A percentile compares a stretch with the other conserved stretches of the same genome.
phyloP scores from a whole-genome alignment of 495 filamentous ascomycete species.

The Talaromyces ruber region DNA sequence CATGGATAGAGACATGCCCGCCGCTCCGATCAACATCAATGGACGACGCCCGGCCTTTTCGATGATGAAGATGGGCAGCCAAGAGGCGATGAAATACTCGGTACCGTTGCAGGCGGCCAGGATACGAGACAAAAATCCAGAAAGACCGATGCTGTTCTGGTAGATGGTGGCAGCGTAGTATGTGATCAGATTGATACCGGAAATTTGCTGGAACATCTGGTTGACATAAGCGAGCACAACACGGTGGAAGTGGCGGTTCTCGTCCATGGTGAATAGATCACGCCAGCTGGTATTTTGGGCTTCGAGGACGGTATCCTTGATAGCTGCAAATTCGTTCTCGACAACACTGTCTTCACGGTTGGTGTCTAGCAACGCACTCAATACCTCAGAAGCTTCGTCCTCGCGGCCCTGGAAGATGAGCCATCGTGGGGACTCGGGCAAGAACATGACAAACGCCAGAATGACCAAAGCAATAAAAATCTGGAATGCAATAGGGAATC shows the following conservation, averaged over 20 bases:
- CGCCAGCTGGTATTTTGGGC: conserved; percentile 56
- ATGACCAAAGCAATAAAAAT: conserved; percentile 59
- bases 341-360: conserved; percentile 44
- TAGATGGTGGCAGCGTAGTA: conserved; percentile 66
- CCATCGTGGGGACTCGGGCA: conserved; percentile 71
- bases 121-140: conserved; percentile 49
- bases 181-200: conserved; percentile 68
- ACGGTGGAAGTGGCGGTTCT: conserved; percentile 68
- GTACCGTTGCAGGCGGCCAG: conserved; percentile 67
- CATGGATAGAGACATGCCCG: conserved; percentile 63
- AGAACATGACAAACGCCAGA: conserved; percentile 48
- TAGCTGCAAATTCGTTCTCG: conserved; percentile 56
- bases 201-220: conserved; percentile 72
- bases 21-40: conserved; percentile 65
- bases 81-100: conserved; percentile 67
- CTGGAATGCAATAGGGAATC: conserved; percentile 68
- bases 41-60: conserved; percentile 60
- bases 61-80: conserved; percentile 63
- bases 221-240: conserved; percentile 63
- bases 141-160: conserved; percentile 45
- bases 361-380: conserved; percentile 51
- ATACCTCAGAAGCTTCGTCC: conserved; percentile 55
- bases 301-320: conserved; percentile 69
- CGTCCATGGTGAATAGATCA: conserved; percentile 65
- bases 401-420: conserved; percentile 61